Conservation (phyloP, 2,329 filamentous ascomycete genomes). For the Fusarium camptoceras region DNA sequence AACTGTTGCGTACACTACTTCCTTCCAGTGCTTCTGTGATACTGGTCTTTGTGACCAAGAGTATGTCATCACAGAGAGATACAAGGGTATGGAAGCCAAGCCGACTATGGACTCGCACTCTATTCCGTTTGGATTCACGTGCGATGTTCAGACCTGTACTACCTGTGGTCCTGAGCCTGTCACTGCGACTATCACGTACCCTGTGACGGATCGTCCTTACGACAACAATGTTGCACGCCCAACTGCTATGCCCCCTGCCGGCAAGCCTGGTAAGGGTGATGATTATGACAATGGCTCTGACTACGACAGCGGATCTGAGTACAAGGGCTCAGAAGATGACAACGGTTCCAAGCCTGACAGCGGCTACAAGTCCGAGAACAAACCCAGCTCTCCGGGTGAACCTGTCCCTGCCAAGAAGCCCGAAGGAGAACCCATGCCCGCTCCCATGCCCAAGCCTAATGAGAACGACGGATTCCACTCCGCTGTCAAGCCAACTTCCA, state of each 20-base stretch:
- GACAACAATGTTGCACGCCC: conserved; percentile 52
- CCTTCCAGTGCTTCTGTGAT: conserved; percentile 19
- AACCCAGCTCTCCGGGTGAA: not conserved
- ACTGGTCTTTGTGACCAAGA: conserved; percentile 28
- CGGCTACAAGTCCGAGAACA: not conserved
- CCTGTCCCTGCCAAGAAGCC: not conserved
- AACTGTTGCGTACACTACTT: conserved; percentile 22
- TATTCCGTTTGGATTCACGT: conserved; percentile 30
- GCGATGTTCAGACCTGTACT: conserved; percentile 30
- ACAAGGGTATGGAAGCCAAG: conserved; percentile 24
- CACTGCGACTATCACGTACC: conserved; percentile 33
- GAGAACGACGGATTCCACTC: conserved; percentile 7
- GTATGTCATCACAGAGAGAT: conserved; percentile 31
- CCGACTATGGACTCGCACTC: conserved; percentile 10
- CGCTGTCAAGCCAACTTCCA: conserved; percentile 7
- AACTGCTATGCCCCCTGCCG: not conserved
- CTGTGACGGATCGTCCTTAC: conserved; percentile 35
- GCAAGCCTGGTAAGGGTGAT: not conserved
- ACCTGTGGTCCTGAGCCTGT: conserved; percentile 25
- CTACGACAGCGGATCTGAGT: not conserved
- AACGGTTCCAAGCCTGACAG: not conserved
- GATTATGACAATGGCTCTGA: not conserved
- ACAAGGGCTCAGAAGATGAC: not conserved
- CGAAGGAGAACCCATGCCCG: not conserved
- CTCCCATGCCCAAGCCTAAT: not conserved